A percentile compares a stretch with the other conserved stretches of the same genome.
Conservation (phyloP, 331 rosid genomes). For the Stylosanthes scabra region DNA sequence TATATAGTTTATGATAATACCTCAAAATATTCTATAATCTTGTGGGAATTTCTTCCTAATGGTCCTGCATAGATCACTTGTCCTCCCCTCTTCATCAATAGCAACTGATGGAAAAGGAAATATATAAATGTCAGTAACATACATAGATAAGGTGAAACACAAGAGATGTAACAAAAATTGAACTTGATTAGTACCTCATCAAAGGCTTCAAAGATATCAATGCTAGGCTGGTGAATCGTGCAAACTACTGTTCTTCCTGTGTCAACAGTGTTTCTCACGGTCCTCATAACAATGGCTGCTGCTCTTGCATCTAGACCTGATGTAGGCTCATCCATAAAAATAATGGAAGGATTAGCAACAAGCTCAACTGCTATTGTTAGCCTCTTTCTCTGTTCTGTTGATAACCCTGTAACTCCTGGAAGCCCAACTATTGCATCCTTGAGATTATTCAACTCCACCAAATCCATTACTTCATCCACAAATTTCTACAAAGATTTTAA, state of each 20-base stretch:
- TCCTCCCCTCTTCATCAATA: slow-evolving; percentile 95
- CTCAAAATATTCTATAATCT: slow-evolving; percentile 81
- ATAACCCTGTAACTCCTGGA: slow-evolving; percentile 87
- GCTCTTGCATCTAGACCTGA: slow-evolving; percentile 98
- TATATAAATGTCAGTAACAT: background rate
- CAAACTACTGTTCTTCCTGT: slow-evolving; percentile 99
- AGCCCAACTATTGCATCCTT: slow-evolving; percentile 85
- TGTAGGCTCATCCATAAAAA: slow-evolving; percentile 98
- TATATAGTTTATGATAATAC: slow-evolving; percentile 38
- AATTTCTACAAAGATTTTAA: slow-evolving; percentile 53
- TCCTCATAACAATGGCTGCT: slow-evolving; percentile 96
- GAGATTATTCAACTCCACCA: slow-evolving; percentile 80
- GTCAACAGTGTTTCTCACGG: slow-evolving; percentile 91
- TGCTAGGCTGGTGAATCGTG: slow-evolving; percentile 99
- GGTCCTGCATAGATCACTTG: slow-evolving; percentile 94
- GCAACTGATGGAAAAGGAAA: slow-evolving; percentile 47
- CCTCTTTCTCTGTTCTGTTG: slow-evolving; percentile 91
- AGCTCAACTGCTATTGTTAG: slow-evolving; percentile 94
- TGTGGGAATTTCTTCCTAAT: slow-evolving; percentile 79
- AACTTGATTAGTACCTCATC: slow-evolving; percentile 66
- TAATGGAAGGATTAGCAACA: slow-evolving; percentile 95
- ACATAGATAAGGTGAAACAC: slow-evolving; percentile 10
- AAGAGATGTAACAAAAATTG: background rate
- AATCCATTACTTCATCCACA: slow-evolving; percentile 86
- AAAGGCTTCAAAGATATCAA: slow-evolving; percentile 95